phyloP scores from a whole-genome alignment of 331 rosid species.

The Pyracantha coccinea region DNA sequence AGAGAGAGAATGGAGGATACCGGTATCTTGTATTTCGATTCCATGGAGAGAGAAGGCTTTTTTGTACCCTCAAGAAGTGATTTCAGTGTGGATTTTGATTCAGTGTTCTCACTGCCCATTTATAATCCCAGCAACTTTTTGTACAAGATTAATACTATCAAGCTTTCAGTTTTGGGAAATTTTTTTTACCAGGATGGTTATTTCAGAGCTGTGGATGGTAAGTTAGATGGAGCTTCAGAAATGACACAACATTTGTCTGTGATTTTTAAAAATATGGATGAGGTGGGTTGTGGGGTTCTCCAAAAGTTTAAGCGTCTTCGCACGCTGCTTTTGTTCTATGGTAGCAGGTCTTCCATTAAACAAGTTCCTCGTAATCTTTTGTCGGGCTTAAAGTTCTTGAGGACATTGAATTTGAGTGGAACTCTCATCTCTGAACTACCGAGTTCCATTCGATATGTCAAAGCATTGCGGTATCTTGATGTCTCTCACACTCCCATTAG shows the following conservation, averaged over 20 bases:
- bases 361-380: constrained; percentile 6
- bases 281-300: background rate
- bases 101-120: background rate
- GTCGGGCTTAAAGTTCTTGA: background rate
- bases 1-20: background rate
- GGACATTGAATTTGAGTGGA: background rate
- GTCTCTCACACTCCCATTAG: constrained; percentile 12
- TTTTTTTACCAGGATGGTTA: background rate
- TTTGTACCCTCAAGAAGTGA: constrained; percentile 1
- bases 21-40: background rate
- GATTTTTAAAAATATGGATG: background rate
- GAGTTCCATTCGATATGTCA: constrained; percentile 14
- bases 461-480: constrained; percentile 5
- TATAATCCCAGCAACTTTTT: background rate
- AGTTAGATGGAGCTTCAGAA: background rate
- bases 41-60: background rate
- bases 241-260: constrained; percentile 4
- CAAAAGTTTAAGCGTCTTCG: background rate
- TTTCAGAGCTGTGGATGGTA: background rate
- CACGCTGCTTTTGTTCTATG: background rate
- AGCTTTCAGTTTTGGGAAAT: background rate
- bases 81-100: background rate
- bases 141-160: constrained; percentile 2
- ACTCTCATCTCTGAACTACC: constrained; percentile 9
- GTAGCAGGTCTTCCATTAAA: background rate